Evolutionary conservation across 2,329 filamentous ascomycete genomes (phyloP), one percentile per base, ranked within the genome.

Genomic region (Cryphonectria japonica): DNA sequence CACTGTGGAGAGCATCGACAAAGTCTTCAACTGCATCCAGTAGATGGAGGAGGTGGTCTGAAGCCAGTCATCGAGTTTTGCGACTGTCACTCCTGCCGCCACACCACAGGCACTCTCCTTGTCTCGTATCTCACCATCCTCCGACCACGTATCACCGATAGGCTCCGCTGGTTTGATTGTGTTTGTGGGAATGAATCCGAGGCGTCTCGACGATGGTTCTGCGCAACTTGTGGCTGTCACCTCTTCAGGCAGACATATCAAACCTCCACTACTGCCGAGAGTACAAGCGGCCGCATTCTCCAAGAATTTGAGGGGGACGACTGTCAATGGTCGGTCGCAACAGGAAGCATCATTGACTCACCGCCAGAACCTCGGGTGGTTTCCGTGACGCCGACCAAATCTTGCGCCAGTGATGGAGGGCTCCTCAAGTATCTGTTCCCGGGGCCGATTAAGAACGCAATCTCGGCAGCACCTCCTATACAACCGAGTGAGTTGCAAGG

Each of bases 371-470:
- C 34, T 32, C 26, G 37, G 22, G 63, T 16, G 9, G n/a, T 52
- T 7, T 34, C 63, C 8, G 13, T 32, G 50, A 59, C 63, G 16
- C 57, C 41, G 4, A 29, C 61, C 11, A 8, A 37, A 26, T 41
- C 50, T 11, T 22, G 8, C 1, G 34, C 59, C 5, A 37, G 64
- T 6, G 68, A 73, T 29, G 80, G 82, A 5, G 84, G 82, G 2
- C 82, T 92, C 16, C 77, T 83, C 16, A 88, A 92, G 77, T 82
- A 81, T 75, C 84, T 93, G 75, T 86, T 85, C 46, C 29, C 9
- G 4, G 22, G 16, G 34, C 26, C 16, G 11, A 16, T 29, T 26
- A 5, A 26, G 4, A 14, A 57, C 5, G 26, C 13, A n/a, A 37
- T 32, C 37, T 14, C 32, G 19, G 34, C 32, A 39, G 3, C 6